phyloP scores from a whole-genome alignment of 805 yeast species.

The Starmerella roubikii region DNA sequence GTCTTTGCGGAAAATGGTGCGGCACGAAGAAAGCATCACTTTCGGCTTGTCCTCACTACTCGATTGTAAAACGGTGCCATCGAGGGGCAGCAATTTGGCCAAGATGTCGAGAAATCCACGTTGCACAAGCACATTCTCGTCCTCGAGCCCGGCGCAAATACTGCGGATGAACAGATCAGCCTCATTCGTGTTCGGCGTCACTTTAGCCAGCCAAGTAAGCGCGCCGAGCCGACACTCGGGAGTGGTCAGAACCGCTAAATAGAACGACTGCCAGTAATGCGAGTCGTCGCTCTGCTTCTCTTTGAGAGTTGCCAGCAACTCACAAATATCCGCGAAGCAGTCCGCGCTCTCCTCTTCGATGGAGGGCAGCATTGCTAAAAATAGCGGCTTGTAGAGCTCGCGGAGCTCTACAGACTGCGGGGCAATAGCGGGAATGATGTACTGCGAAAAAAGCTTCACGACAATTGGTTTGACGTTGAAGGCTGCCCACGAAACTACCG shows the following conservation, averaged over 20 bases:
- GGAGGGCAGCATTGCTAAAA: conserved; percentile 69
- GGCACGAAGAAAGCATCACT: conserved; percentile 45
- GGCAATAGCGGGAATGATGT: conserved; percentile 40
- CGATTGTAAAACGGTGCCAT: conserved; percentile 37
- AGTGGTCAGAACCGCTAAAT: conserved; percentile 59
- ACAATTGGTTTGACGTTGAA: conserved; percentile 75
- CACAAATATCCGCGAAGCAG: conserved; percentile 48
- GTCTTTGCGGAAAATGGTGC: conserved; percentile 62
- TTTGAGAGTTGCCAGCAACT: conserved; percentile 48
- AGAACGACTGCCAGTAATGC: conserved; percentile 78
- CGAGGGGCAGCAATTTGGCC: conserved; percentile 50
- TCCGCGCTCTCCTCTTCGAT: conserved; percentile 89
- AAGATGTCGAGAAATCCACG: conserved; percentile 81
- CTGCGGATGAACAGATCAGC: conserved; percentile 69
- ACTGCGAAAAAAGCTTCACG: conserved; percentile 44
- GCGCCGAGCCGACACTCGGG: conserved; percentile 78
- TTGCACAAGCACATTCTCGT: conserved; percentile 57
- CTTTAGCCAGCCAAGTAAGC: conserved; percentile 48
- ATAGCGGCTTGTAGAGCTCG: conserved; percentile 49
- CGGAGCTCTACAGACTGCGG: conserved; percentile 28
- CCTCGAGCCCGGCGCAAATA: conserved; percentile 53
- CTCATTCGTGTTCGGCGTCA: conserved; percentile 40
- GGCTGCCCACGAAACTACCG: conserved; percentile 76
- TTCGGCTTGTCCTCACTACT: conserved; percentile 42
- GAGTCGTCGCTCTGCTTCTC: conserved; percentile 46